Evolutionary conservation across 352 stramenopile species (phyloP), one percentile per base, ranked within the genome.

Genomic region (Phytophthora hibernalis): DNA sequence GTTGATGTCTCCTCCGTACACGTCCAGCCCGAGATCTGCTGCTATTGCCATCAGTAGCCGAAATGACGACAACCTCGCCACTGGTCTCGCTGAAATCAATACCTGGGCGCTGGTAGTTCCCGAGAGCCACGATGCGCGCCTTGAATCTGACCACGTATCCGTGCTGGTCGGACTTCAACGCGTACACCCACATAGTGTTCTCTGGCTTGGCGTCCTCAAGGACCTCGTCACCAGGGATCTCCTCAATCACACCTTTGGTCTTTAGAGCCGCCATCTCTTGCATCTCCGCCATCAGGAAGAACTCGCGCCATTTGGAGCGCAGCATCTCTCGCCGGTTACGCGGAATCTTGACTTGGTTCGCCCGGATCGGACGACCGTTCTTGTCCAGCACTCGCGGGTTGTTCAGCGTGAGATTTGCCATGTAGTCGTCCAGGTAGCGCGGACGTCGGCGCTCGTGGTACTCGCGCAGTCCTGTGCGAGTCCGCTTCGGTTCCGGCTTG

Each of bases 111-210:
- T n/a, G n/a, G n/a, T n/a, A n/a, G n/a, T n/a, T n/a, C n/a, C n/a
- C n/a, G n/a, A n/a, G n/a, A n/a, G n/a, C n/a, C n/a, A n/a, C n/a
- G n/a, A n/a, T n/a, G n/a, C n/a, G n/a, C n/a, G n/a, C 42, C 22
- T 45, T 35, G 16, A 61, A 49, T 52, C 50, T n/a, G 5, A 61
- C 35, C 6, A 64, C 24, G 11, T 52, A 56, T 2, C 40, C 54
- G 9, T 54, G 54, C 12, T 51, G 24, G 15, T 61, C 60, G 5
- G 44, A 31, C 22, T 68, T 68, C 1, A 56, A 13, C 16, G 10
- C 30, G 24, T 55, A 67, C 0, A 53, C 40, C 50, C 49, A 56
- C 50, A 67, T 65, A 0, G 59, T 67, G 2, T 44, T 49, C n/a
- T 51, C 42, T 9, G 58, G 13, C 42, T 44, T 37, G 1, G 26